phyloP scores from a whole-genome alignment of 176 grass and related monocot genomes.

The Carex parvula region DNA sequence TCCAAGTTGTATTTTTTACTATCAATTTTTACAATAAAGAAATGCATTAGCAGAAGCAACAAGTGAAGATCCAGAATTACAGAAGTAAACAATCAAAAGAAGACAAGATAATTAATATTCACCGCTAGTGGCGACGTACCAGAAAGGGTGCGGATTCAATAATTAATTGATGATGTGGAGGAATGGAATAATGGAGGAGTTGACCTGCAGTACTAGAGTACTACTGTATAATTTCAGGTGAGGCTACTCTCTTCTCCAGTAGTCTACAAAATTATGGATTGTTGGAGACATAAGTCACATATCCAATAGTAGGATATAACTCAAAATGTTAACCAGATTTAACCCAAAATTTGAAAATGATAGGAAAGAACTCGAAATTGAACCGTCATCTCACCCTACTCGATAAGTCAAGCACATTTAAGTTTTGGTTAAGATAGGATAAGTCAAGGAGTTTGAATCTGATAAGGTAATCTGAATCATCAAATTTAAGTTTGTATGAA shows the following conservation, averaged over 20 bases:
- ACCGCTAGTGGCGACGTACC: neutral
- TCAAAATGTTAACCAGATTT: too few species aligned
- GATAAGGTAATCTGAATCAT: too few species aligned
- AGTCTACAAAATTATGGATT: neutral
- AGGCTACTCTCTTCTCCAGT: neutral
- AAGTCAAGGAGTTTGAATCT: too few species aligned
- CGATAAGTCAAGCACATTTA: too few species aligned
- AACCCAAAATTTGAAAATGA: too few species aligned
- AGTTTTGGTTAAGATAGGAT: too few species aligned
- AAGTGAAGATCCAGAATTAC: neutral
- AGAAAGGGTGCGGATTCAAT: slow-evolving; percentile 21
- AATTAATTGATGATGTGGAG: neutral
- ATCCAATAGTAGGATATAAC: too few species aligned
- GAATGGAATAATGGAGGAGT: neutral
- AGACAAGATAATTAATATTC: neutral
- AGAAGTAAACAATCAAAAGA: neutral
- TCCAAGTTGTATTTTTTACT: neutral
- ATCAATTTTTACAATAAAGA: neutral
- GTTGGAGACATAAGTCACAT: too few species aligned
- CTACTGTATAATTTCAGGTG: neutral
- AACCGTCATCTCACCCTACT: too few species aligned
- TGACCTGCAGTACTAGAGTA: neutral
- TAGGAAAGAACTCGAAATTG: too few species aligned
- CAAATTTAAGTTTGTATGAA: too few species aligned
- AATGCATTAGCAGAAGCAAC: neutral